Percentiles rank a stretch among this genome's conserved stretches.
Conservation (phyloP, 139 green algal species). For the Raphidocelis subcapitata region DNA sequence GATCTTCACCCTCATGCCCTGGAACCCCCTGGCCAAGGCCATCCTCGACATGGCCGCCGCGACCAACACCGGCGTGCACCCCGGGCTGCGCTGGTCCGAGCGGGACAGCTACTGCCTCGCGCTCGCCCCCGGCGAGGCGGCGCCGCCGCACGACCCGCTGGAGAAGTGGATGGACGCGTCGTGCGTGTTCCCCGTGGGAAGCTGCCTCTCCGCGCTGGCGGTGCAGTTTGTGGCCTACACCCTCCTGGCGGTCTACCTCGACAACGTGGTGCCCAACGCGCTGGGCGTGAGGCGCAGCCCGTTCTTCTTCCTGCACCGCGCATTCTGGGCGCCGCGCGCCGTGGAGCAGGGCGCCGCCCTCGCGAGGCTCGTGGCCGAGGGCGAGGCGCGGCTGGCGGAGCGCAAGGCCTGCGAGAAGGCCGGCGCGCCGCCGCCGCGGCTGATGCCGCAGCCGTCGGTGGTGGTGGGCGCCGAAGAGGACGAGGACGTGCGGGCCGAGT, state of each 20-base stretch:
- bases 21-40: constrained; percentile 71
- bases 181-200: constrained; percentile 62
- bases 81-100: constrained; percentile 55
- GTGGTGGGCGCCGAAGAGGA: too few species aligned
- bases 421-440: too few species aligned
- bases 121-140: constrained; percentile 7
- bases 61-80: neutral
- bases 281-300: neutral
- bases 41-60: constrained; percentile 58
- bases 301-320: too few species aligned
- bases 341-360: too few species aligned
- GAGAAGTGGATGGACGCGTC: constrained; percentile 45
- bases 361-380: too few species aligned
- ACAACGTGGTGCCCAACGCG: constrained; percentile 56
- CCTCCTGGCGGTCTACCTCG: constrained; percentile 75
- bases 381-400: too few species aligned
- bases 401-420: too few species aligned
- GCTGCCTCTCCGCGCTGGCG: constrained; percentile 43
- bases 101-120: constrained; percentile 64
- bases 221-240: constrained; percentile 53
- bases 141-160: neutral
- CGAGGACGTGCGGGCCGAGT: too few species aligned
- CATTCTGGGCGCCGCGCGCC: too few species aligned
- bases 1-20: constrained; percentile 71
- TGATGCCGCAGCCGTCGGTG: too few species aligned